phyloP scores from a whole-genome alignment of 1,284 basidiomycete species.

The Prillingera fragicola region DNA sequence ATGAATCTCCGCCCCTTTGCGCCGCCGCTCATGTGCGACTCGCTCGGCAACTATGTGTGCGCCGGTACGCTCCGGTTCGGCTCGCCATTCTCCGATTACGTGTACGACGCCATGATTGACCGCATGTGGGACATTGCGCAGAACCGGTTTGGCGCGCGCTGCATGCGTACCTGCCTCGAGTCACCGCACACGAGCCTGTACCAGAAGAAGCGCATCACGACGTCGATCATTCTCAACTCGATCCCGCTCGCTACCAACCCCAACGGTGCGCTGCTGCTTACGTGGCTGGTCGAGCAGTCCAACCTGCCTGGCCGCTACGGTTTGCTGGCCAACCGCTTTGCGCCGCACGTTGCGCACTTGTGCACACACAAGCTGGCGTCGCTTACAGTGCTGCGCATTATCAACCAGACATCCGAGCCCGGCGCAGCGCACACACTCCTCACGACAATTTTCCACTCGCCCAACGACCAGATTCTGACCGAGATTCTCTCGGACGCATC shows the following conservation, averaged over 20 bases:
- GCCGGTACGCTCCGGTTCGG: slow-evolving; percentile 84
- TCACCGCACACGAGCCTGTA: slow-evolving; percentile 74
- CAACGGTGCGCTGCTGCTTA: slow-evolving; percentile 89
- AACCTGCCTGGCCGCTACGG: slow-evolving; percentile 87
- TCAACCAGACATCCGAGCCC: slow-evolving; percentile 85
- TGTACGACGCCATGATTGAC: slow-evolving; percentile 97
- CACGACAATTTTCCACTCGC: slow-evolving; percentile 76
- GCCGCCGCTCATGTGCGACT: slow-evolving; percentile 88
- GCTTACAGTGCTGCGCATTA: slow-evolving; percentile 82
- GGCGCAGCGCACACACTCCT: slow-evolving; percentile 69
- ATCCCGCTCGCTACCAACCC: slow-evolving; percentile 96
- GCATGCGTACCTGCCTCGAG: slow-evolving; percentile 95
- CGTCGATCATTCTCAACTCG: slow-evolving; percentile 90
- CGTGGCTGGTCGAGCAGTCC: slow-evolving; percentile 94
- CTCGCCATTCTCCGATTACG: slow-evolving; percentile 81
- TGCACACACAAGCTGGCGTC: slow-evolving; percentile 98
- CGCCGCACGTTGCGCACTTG: slow-evolving; percentile 88
- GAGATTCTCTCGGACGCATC: slow-evolving; percentile 92
- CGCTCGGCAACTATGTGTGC: slow-evolving; percentile 95
- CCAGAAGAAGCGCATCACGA: slow-evolving; percentile 90
- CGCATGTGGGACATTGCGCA: slow-evolving; percentile 97
- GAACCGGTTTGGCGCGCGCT: slow-evolving; percentile 86
- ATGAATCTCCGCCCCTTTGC: slow-evolving; percentile 84
- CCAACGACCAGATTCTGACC: slow-evolving; percentile 78
- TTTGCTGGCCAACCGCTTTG: slow-evolving; percentile 87